A percentile compares a stretch with the other conserved stretches of the same genome.
phyloP scores from a whole-genome alignment of 1,284 basidiomycete genomes.

The Malassezia arunalokei region DNA sequence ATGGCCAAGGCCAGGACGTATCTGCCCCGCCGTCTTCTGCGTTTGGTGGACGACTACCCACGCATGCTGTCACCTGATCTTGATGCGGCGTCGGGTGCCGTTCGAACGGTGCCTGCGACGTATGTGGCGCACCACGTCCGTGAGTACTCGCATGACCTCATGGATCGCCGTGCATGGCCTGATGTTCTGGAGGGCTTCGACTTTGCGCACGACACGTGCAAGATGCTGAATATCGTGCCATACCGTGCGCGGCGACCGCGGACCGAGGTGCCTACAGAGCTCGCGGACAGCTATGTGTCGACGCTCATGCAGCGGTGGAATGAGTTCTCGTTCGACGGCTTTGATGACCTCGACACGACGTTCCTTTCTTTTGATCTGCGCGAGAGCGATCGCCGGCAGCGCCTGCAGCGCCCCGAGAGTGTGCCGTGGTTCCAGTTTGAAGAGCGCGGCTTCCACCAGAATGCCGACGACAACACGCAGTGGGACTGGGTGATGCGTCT shows the following conservation, averaged over 20 bases:
- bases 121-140: slow-evolving; percentile 36
- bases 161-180: slow-evolving; percentile 20
- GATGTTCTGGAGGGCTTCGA: slow-evolving; percentile 20
- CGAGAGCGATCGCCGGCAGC: slow-evolving; percentile 29
- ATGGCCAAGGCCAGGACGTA: slow-evolving; percentile 3
- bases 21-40: slow-evolving; percentile 29
- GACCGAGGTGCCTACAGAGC: slow-evolving; percentile 15
- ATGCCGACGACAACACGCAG: slow-evolving; percentile 17
- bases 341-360: slow-evolving; percentile 32
- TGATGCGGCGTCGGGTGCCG: slow-evolving; percentile 16
- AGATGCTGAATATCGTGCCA: slow-evolving; percentile 27
- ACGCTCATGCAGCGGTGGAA: slow-evolving; percentile 34
- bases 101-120: slow-evolving; percentile 32
- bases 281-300: slow-evolving; percentile 22
- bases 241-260: background rate
- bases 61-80: slow-evolving; percentile 28
- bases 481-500: slow-evolving; percentile 33
- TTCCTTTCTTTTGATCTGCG: slow-evolving; percentile 39
- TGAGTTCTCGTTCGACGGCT: slow-evolving; percentile 34
- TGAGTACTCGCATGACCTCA: slow-evolving; percentile 34
- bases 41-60: slow-evolving; percentile 36
- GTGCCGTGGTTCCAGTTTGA: slow-evolving; percentile 38
- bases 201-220: slow-evolving; percentile 35
- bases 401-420: slow-evolving; percentile 21
- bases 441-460: slow-evolving; percentile 23